Evolutionary conservation across 2,329 filamentous ascomycete species (phyloP), one percentile per base, ranked within the genome.

Genomic region (Uncinocarpus reesii): DNA sequence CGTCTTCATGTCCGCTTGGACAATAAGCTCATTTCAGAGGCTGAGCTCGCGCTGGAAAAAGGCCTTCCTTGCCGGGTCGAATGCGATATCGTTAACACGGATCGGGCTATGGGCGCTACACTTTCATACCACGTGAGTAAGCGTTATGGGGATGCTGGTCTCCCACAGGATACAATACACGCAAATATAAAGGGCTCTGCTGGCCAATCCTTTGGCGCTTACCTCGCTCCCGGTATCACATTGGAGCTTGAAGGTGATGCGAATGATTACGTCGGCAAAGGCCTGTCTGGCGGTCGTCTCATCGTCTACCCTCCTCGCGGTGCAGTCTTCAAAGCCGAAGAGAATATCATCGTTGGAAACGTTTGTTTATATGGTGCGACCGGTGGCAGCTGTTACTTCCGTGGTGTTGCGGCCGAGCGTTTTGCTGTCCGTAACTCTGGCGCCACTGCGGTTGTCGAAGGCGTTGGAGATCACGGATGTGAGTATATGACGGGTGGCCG

Each of bases 401-500:
- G 90, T 55, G 90, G 90, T 77, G 81, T 95, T 53, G 90, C 90
- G 61, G 90, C 90, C 35, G 90, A 96, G 74, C 86, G 90, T 61
- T 96, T 96, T 66, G 89, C 88, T 53, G 90, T 96, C 56, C 84
- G 90, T 58, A 96, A 96, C 74, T 95, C 90, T 1, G 90, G 90
- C 70, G 90, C 86, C 43, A 94, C 83, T 23, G 88, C 90, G n/a
- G 86, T 96, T 55, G 89, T 95, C 53, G 90, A 96, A 70, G 90
- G 90, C 70, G 79, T 94, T 56, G 90, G 90, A 75, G 90, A 96
- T 67, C 90, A 96, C 65, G 86, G 87, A 54, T 95, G 89, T 64
- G 90, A 96, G 75, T 96, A 96, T 78, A 96, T 96, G 90, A 95
- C 90, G 61, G 90, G 90, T 65, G 90, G 90, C 63, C 86, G 89